These are phyloP conservation scores for Trapa incisa DNA, from an alignment of 345 rosid species.

Conservation along the genomic window DNA sequence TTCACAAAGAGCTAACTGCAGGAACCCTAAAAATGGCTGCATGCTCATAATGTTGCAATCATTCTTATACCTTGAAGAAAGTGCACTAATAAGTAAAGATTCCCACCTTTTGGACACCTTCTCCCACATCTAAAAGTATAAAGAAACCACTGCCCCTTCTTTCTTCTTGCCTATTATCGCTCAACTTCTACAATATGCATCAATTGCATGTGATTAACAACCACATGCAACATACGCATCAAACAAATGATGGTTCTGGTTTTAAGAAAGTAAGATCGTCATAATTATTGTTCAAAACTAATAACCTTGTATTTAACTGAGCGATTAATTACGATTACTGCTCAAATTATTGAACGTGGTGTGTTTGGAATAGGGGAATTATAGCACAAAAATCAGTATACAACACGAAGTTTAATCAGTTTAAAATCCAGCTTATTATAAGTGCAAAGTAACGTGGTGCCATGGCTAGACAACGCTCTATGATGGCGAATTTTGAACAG, in stretches of 20 bases:
- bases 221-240: too few relatives aligned
- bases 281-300: too few relatives aligned
- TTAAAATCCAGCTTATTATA: neutral
- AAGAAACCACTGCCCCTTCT: neutral
- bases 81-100: conserved; percentile 22
- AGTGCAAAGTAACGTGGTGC: neutral
- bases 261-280: too few relatives aligned
- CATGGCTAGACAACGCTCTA: too few relatives aligned
- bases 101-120: conserved; percentile 8
- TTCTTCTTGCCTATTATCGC: neutral
- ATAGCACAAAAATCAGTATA: too few relatives aligned
- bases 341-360: too few relatives aligned
- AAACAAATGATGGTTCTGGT: too few relatives aligned
- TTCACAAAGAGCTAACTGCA: neutral
- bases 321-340: too few relatives aligned
- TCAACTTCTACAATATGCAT: neutral
- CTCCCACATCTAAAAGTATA: neutral
- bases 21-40: conserved; percentile 1
- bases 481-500: too few relatives aligned
- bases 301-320: too few relatives aligned
- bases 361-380: too few relatives aligned
- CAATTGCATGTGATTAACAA: too few relatives aligned
- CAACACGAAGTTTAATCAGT: neutral
- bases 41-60: conserved; percentile 37
- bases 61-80: conserved; percentile 27